phyloP scores from a whole-genome alignment of 352 stramenopile species.

The Pythium coloratum region DNA sequence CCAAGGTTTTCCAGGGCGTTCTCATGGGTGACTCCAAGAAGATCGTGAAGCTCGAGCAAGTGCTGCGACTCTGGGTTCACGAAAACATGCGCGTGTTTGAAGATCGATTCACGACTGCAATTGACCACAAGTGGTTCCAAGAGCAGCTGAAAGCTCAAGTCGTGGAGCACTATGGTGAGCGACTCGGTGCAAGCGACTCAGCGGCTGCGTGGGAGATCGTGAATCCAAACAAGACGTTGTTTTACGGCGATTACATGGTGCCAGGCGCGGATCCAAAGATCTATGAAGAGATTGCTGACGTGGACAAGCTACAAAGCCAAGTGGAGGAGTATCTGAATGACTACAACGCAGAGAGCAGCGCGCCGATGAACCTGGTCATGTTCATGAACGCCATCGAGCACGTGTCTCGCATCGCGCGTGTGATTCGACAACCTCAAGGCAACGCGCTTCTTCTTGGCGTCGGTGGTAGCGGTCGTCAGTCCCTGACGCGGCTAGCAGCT shows the following conservation, averaged over 20 bases:
- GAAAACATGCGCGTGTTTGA: slow-evolving; percentile 88
- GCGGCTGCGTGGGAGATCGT: slow-evolving; percentile 58
- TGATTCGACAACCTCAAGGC: slow-evolving; percentile 84
- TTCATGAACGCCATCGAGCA: slow-evolving; percentile 91
- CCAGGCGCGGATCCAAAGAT: slow-evolving; percentile 88
- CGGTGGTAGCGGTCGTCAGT: slow-evolving; percentile 91
- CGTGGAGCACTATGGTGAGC: slow-evolving; percentile 48
- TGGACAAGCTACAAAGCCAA: slow-evolving; percentile 77
- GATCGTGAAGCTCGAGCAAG: slow-evolving; percentile 68
- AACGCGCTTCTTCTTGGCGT: slow-evolving; percentile 94
- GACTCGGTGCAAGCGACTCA: slow-evolving; percentile 32
- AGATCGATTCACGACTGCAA: slow-evolving; percentile 77
- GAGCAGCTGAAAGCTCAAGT: slow-evolving; percentile 67
- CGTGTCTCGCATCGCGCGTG: slow-evolving; percentile 77
- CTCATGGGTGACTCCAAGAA: slow-evolving; percentile 80
- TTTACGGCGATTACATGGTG: slow-evolving; percentile 94
- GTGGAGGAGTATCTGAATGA: slow-evolving; percentile 88
- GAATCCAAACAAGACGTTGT: slow-evolving; percentile 53
- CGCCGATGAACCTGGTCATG: slow-evolving; percentile 87
- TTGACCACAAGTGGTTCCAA: slow-evolving; percentile 81
- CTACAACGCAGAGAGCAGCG: slow-evolving; percentile 87
- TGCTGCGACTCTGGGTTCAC: slow-evolving; percentile 79
- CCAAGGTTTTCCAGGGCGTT: slow-evolving; percentile 86
- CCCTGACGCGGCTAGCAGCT: slow-evolving; percentile 85
- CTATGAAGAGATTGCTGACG: slow-evolving; percentile 91